phyloP scores from a whole-genome alignment of 208 protist genomes.

The Leptomonas pyrrhocoris region DNA sequence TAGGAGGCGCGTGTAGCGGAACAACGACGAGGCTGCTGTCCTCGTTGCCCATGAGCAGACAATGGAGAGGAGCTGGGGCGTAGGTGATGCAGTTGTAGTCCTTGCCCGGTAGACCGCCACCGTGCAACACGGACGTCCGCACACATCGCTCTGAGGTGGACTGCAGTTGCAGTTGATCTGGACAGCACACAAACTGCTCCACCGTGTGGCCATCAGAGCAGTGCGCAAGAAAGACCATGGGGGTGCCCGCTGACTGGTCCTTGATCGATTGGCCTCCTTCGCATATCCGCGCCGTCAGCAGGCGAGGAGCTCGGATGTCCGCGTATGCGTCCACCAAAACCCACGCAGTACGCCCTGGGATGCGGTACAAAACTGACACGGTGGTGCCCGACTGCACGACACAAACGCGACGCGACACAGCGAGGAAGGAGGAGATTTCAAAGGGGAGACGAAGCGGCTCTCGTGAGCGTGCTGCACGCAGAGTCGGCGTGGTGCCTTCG shows the following conservation, averaged over 20 bases:
- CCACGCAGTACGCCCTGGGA: slow-evolving; percentile 34
- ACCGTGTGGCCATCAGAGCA: slow-evolving; percentile 62
- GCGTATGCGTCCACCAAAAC: slow-evolving; percentile 41
- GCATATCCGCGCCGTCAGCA: slow-evolving; percentile 42
- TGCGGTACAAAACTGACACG: slow-evolving; percentile 47
- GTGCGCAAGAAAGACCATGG: slow-evolving; percentile 47
- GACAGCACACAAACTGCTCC: slow-evolving; percentile 1
- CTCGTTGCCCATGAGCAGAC: slow-evolving; percentile 66
- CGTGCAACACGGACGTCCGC: slow-evolving; percentile 38
- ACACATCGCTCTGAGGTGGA: not conserved
- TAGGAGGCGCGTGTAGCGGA: not conserved
- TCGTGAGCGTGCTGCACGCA: not conserved
- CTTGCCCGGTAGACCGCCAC: slow-evolving; percentile 49
- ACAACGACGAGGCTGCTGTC: slow-evolving; percentile 58
- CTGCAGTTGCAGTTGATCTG: not conserved
- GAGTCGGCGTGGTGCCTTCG: not conserved
- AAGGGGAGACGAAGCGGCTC: slow-evolving; percentile 56
- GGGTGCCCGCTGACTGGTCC: not conserved
- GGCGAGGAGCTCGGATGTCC: slow-evolving; percentile 56
- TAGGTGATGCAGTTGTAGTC: slow-evolving; percentile 70
- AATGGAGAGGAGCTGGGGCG: slow-evolving; percentile 30
- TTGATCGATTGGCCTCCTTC: not conserved
- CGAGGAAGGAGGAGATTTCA: slow-evolving; percentile 50
- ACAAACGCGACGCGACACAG: slow-evolving; percentile 25
- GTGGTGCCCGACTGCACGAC: slow-evolving; percentile 57